These are phyloP conservation scores for Vitis hybrid DNA, from an alignment of 177 flowering plant species.

Conservation along the genomic window DNA sequence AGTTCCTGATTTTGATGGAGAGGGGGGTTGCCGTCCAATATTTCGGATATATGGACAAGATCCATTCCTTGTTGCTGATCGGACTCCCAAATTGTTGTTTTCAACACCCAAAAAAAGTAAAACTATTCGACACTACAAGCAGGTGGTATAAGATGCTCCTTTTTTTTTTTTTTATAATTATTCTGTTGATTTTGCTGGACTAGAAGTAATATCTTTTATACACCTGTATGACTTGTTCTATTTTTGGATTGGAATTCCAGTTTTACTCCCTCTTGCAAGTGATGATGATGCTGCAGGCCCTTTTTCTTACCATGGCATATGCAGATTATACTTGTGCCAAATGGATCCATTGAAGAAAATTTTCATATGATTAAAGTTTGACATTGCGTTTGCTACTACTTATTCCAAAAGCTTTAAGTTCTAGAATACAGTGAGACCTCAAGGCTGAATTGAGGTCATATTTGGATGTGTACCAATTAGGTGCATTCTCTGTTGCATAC, in stretches of 20 bases:
- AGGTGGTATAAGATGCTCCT: conserved; percentile 42
- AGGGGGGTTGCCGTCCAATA: conserved; percentile 82
- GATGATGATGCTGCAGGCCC: neutral
- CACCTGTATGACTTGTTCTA: neutral
- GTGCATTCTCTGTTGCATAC: neutral
- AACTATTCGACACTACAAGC: conserved; percentile 62
- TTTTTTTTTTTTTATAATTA: neutral
- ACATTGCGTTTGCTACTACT: neutral
- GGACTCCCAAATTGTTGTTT: conserved; percentile 60
- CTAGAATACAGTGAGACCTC: neutral
- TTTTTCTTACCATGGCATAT: neutral
- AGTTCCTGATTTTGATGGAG: conserved; percentile 73
- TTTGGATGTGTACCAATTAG: neutral
- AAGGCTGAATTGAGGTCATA: neutral
- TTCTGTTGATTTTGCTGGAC: neutral
- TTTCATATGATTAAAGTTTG: neutral
- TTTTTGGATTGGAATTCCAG: neutral
- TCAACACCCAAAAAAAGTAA: conserved; percentile 64
- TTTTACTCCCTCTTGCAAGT: neutral
- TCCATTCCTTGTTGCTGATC: conserved; percentile 53
- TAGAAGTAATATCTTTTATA: neutral
- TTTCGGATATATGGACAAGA: conserved; percentile 90
- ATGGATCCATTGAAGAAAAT: too few relatives aligned
- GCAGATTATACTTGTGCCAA: neutral
- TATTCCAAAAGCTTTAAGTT: neutral